Evolutionary conservation across 2,329 filamentous ascomycete species (phyloP).

Genomic region (Cytospora mali): DNA sequence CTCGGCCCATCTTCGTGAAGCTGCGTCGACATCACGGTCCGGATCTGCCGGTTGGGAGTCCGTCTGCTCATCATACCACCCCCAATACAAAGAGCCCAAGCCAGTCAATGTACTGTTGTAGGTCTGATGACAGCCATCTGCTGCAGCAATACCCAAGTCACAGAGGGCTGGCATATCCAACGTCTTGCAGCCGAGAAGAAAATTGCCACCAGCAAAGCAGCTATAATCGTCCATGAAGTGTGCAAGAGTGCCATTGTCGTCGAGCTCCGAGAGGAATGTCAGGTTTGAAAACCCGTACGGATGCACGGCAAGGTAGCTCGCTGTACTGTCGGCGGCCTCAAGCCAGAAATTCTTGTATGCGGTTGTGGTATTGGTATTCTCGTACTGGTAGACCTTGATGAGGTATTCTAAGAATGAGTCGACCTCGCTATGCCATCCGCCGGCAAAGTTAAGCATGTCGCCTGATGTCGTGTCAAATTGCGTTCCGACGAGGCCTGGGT

Average conservation of each 20-base stretch:
- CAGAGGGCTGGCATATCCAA: constrained; percentile 9
- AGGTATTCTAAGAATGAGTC: constrained; percentile 22
- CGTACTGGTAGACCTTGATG: constrained; percentile 20
- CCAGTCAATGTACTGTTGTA: constrained; percentile 22
- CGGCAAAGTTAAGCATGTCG: constrained; percentile 14
- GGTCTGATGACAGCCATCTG: constrained; percentile 20
- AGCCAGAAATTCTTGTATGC: constrained; percentile 20
- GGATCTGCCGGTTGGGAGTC: constrained; percentile 13
- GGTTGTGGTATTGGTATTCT: constrained; percentile 13
- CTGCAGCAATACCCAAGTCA: constrained; percentile 16
- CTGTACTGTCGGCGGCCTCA: constrained; percentile 13
- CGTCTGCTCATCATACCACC: constrained; percentile 16
- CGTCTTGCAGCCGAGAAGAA: constrained; percentile 19
- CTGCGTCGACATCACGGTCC: constrained; percentile 15
- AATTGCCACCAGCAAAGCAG: constrained; percentile 16
- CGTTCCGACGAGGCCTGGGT: constrained; percentile 16
- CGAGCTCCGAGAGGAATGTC: constrained; percentile 18
- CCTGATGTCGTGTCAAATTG: constrained; percentile 17
- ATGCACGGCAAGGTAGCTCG: constrained; percentile 19
- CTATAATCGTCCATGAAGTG: constrained; percentile 22
- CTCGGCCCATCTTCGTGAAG: constrained; percentile 14
- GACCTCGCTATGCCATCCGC: constrained; percentile 15
- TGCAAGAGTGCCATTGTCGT: constrained; percentile 15
- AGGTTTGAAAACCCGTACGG: constrained; percentile 13
- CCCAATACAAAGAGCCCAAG: constrained; percentile 15